phyloP scores from a whole-genome alignment of 2,329 filamentous ascomycete genomes.

The Sordariomycetes sp. region DNA sequence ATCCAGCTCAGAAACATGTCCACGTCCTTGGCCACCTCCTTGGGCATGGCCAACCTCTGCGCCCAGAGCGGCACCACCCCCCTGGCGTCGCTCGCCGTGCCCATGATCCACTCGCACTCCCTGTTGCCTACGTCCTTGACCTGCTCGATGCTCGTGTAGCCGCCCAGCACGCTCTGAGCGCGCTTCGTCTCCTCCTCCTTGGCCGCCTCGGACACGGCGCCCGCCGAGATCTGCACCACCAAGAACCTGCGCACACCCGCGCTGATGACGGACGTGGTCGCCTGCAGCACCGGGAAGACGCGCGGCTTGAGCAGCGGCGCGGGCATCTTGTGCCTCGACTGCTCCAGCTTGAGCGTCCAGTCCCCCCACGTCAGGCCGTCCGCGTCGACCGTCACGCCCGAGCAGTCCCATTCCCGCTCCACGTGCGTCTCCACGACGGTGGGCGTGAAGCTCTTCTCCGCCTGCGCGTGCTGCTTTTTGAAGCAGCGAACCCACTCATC shows the following conservation, averaged over 20 bases:
- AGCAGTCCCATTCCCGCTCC: constrained; percentile 35
- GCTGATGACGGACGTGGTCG: constrained; percentile 37
- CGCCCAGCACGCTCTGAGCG: constrained; percentile 38
- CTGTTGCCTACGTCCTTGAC: constrained; percentile 35
- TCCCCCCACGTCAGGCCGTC: constrained; percentile 32
- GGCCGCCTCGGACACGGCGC: constrained; percentile 20
- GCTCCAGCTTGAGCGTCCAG: constrained; percentile 43
- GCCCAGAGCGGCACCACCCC: constrained; percentile 57
- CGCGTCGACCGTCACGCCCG: constrained; percentile 25
- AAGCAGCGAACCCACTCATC: constrained; percentile 53
- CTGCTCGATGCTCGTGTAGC: constrained; percentile 58
- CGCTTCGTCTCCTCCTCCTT: neutral
- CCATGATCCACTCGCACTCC: constrained; percentile 66
- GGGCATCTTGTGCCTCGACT: constrained; percentile 58
- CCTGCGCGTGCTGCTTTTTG: constrained; percentile 35
- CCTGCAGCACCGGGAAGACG: constrained; percentile 57
- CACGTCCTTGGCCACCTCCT: constrained; percentile 61
- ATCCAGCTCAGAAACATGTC: constrained; percentile 59
- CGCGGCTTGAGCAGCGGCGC: constrained; percentile 52
- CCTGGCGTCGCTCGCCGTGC: constrained; percentile 61
- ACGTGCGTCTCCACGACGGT: constrained; percentile 22
- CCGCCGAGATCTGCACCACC: constrained; percentile 45
- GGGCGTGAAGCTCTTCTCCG: constrained; percentile 30
- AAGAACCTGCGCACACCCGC: constrained; percentile 35
- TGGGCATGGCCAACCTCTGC: constrained; percentile 55